Evolutionary conservation across 2,329 filamentous ascomycete genomes (phyloP), one percentile per base, ranked within the genome.

Genomic region (Pseudogymnoascus sp.): DNA sequence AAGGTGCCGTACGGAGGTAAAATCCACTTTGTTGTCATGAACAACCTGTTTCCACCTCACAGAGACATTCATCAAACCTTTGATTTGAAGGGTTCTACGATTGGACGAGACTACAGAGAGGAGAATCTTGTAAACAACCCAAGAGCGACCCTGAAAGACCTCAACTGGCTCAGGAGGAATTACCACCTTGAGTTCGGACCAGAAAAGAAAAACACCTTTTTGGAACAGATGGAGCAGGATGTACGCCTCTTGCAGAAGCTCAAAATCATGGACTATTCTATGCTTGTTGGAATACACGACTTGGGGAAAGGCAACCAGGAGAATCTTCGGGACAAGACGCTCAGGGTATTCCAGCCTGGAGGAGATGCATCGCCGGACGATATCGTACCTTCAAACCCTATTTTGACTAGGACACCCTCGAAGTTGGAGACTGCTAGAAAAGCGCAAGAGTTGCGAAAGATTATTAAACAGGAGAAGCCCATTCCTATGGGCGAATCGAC

Each of bases 1-100:
- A 99, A 99, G 82, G 95, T 97, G 80, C 92, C 93, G 0, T 97
- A 96, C 73, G 94, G 94, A 65, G 89, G 93, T 72, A 99, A 99
- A 78, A 97, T 97, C 62, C 94, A 99, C 76, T 99, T 99, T 70
- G 94, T 99, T 64, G 92, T 99, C 73, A 99, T 99, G 94, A 99
- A 99, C 80, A 99, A 99, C 74, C 83, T 99, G 13, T 99, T 99
- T 72, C 94, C 94, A 10, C 93, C 94, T 5, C 94, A 99, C 77
- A 86, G 93, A 68, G 94, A 99, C 74, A 97, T 99, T 64, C 94
- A 99, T 77, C 87, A 91, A 71, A 99, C 92, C 2, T 99, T 96
- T 71, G 94, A 99, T 74, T 76, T 99, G 68, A 99, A 99, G 77
- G 94, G 94, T 7, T 97, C 94, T 5, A 97, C 93, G 0, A 86